phyloP scores from a whole-genome alignment of 805 yeast species.

The Candida coleopterorum region DNA sequence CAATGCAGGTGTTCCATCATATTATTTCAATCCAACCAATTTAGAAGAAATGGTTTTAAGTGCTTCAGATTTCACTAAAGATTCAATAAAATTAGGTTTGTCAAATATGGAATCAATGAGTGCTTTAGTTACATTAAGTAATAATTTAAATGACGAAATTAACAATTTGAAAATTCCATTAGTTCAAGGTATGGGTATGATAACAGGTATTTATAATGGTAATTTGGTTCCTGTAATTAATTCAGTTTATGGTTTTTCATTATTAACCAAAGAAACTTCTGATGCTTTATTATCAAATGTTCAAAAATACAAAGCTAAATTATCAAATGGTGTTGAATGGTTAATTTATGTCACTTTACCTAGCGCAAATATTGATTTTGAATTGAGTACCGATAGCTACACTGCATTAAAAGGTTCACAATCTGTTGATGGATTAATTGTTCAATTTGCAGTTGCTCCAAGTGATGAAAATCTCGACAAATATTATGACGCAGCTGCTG shows the following conservation, averaged over 20 bases:
- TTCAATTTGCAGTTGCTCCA: constrained; percentile 36
- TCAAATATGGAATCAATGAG: constrained; percentile 49
- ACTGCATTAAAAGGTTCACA: constrained; percentile 40
- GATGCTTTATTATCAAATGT: constrained; percentile 32
- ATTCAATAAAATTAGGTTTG: constrained; percentile 34
- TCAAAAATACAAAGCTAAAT: constrained; percentile 50
- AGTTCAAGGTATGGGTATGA: constrained; percentile 80
- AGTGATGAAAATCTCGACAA: constrained; percentile 22
- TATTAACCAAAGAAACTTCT: constrained; percentile 21
- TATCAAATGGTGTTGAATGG: constrained; percentile 61
- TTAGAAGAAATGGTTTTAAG: constrained; percentile 54
- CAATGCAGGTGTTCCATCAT: constrained; percentile 36
- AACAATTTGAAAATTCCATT: constrained; percentile 53
- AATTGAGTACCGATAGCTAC: constrained; percentile 26
- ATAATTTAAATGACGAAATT: constrained; percentile 21
- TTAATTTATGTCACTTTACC: constrained; percentile 57
- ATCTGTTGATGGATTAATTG: constrained; percentile 42
- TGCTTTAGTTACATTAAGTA: constrained; percentile 35
- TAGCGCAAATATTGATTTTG: constrained; percentile 21
- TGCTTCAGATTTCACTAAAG: constrained; percentile 42
- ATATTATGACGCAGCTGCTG: constrained; percentile 63
- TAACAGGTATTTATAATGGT: constrained; percentile 57
- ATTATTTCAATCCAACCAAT: constrained; percentile 53
- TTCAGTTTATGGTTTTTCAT: constrained; percentile 20
- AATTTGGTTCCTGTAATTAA: constrained; percentile 44